Percentiles rank a stretch among this genome's conserved stretches.
These are phyloP conservation scores for Gnetum montanum DNA, from an alignment of 75 land plant species.

Conservation along the genomic window DNA sequence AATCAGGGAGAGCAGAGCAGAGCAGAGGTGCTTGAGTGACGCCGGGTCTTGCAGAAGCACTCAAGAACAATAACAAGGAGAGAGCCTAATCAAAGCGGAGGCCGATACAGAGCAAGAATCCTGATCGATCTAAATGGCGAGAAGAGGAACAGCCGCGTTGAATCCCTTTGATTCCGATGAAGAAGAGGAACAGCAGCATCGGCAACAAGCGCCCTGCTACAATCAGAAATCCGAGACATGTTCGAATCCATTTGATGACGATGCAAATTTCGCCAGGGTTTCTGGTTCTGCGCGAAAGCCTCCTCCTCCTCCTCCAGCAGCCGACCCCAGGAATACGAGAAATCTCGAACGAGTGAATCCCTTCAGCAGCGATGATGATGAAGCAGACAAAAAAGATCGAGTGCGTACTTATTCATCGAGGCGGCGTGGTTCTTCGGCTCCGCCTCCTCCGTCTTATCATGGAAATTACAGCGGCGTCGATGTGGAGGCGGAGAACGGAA, in stretches of 20 bases:
- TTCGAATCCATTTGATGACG: slow-evolving; percentile 14
- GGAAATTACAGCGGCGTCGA: background rate
- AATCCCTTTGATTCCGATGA: slow-evolving; percentile 24
- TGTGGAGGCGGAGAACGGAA: too few species aligned
- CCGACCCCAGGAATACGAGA: background rate
- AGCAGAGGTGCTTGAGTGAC: too few species aligned
- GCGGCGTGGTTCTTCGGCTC: too few species aligned
- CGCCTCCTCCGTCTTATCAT: background rate
- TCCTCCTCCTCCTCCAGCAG: background rate
- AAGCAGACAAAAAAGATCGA: slow-evolving; percentile 1
- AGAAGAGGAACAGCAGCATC: slow-evolving; percentile 8
- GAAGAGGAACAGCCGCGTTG: background rate
- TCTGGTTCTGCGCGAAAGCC: background rate
- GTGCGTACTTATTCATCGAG: too few species aligned
- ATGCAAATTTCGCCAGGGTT: background rate
- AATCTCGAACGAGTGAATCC: background rate
- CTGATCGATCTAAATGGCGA: slow-evolving; percentile 3
- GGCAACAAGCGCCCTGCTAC: too few species aligned
- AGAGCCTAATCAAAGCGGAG: too few species aligned
- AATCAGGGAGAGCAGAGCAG: too few species aligned
- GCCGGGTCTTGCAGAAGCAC: too few species aligned
- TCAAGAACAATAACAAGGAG: too few species aligned
- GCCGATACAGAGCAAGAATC: too few species aligned
- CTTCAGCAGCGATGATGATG: slow-evolving; percentile 6
- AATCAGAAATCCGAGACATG: background rate